A percentile compares a stretch with the other conserved stretches of the same genome.
Evolutionary conservation across 176 grass and related monocot genomes (phyloP).

Genomic region (Poa pratensis): DNA sequence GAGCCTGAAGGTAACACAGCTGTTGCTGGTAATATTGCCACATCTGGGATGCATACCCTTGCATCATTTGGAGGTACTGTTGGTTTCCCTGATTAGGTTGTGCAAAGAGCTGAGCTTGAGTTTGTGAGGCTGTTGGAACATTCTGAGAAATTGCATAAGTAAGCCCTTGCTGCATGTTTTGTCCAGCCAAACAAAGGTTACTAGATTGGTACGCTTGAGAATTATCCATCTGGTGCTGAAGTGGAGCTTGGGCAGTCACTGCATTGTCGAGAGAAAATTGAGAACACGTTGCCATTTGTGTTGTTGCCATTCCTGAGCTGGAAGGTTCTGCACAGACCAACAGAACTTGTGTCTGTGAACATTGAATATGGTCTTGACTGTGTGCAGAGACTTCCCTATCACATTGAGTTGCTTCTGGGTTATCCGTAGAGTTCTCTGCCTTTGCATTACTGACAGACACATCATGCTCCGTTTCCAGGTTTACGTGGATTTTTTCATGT

Average conservation of each 20-base stretch:
- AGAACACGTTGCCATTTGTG: slow-evolving; percentile 38
- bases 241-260: slow-evolving; percentile 49
- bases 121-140: slow-evolving; percentile 47
- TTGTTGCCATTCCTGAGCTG: slow-evolving; percentile 34
- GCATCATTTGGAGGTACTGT: slow-evolving; percentile 56
- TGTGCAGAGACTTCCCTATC: slow-evolving; percentile 32
- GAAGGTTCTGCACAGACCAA: slow-evolving; percentile 40
- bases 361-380: slow-evolving; percentile 43
- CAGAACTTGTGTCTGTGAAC: slow-evolving; percentile 43
- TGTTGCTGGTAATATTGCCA: slow-evolving; percentile 96
- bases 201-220: slow-evolving; percentile 57
- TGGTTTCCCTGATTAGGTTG: slow-evolving; percentile 50
- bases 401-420: slow-evolving; percentile 32
- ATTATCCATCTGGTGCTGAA: slow-evolving; percentile 52
- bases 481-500: slow-evolving; percentile 38
- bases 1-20: slow-evolving; percentile 70
- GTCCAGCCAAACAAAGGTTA: slow-evolving; percentile 49
- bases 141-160: slow-evolving; percentile 55
- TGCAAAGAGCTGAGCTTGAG: slow-evolving; percentile 48
- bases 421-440: slow-evolving; percentile 43
- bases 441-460: slow-evolving; percentile 46
- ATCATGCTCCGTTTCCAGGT: slow-evolving; percentile 48
- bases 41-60: slow-evolving; percentile 73
- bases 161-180: slow-evolving; percentile 53
- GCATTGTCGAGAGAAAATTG: slow-evolving; percentile 30